Conservation (phyloP, 176 grass and related monocot genomes). For the Coix lacrymajobi region DNA sequence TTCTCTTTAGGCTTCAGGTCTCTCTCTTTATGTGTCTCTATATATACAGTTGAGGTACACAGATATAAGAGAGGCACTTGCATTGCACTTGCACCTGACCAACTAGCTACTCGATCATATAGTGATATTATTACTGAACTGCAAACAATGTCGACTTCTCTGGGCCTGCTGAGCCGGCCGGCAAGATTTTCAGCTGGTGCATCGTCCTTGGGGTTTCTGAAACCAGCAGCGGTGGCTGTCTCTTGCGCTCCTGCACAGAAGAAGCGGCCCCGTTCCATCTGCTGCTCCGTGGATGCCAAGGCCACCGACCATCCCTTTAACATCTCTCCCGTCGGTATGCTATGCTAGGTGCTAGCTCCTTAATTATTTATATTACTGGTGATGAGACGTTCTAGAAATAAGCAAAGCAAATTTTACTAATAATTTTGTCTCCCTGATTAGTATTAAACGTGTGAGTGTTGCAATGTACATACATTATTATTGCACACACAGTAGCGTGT, state of each 20-base stretch:
- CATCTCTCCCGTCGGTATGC: constrained; percentile 1
- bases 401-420: no score
- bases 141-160: background rate
- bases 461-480: no score
- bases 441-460: no score
- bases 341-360: no score
- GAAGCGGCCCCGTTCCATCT: background rate
- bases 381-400: no score
- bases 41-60: background rate
- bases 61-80: background rate
- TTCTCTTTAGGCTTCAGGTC: background rate
- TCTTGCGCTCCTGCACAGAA: background rate
- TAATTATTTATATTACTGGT: no score
- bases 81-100: background rate
- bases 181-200: background rate
- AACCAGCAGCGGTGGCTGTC: background rate
- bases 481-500: no score
- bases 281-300: background rate
- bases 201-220: background rate
- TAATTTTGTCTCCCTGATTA: no score
- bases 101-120: background rate
- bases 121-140: background rate
- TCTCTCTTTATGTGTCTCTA: background rate
- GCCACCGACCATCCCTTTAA: background rate
- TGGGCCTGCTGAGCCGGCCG: background rate